Base-by-base conservation (phyloP, 2,329 filamentous ascomycete species). In the Clarireedia hainanense region DNA sequence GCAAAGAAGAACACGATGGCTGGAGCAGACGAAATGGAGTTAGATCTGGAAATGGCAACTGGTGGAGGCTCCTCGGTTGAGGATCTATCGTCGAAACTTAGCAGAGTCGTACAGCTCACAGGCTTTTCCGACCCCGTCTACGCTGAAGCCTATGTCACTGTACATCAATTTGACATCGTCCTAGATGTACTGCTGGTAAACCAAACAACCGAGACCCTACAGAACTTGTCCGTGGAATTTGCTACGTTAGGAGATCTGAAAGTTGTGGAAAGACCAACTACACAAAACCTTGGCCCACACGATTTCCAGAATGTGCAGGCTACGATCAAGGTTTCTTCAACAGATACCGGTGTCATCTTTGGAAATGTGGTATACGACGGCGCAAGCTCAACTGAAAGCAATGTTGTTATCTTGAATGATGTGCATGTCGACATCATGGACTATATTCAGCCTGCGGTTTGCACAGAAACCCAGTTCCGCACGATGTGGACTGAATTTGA, bases 401-500 rank as follows among this genome's bases (percentile, higher is more conserved):
- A 96, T 63, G 94, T 99, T 7, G 94, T 99, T 55, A 99, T 99
- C 64, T 80, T 99, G 53, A 97, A 97, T 70, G 94, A 99, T 70
- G 84, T 99, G 30, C 94, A 99, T 68, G 92, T 97, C 56, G 94
- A 99, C 69, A 96, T 99, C 63, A 99, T 99, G 94, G 94, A 99
- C 74, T 99, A 99, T 75, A 99, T 99, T 67, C 92, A 97, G 70
- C 94, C 94, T 1, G 92, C 92, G 6, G 86, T 91, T 15, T 99
- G 94, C 78, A 94, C 90, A 4, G 94, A 99, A 77, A 96, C 92
- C 10, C 91, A 97, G 68, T 99, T 99, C 85, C 84, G 94, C 58
- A 95, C 90, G n/a, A 99, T 99, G 94, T 99, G 94, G 94, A 99
- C 94, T 39, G 94, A 99, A 70, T 99, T 99, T 64, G 94, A 99